Conservation (phyloP, 2,329 filamentous ascomycete species). For the Ceratocystis colombiana region DNA sequence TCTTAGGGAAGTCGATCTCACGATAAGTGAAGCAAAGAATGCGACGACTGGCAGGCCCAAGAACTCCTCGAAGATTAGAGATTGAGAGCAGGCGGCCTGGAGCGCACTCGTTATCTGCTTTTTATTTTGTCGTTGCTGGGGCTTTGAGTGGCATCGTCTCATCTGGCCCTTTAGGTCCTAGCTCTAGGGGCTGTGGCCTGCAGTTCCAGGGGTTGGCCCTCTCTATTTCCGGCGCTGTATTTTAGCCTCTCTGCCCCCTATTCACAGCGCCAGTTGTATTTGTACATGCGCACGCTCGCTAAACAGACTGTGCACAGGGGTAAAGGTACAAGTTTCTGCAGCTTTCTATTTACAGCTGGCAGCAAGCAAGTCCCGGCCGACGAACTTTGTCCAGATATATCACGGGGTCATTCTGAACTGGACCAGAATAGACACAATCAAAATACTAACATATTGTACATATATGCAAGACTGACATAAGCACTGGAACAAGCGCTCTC, state of each 20-base stretch:
- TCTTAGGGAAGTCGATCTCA: neutral
- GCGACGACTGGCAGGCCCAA: neutral
- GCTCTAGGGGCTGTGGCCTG: neutral
- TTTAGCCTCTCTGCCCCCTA: neutral
- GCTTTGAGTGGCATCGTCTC: neutral
- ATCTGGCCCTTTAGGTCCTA: neutral
- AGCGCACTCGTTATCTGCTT: no score
- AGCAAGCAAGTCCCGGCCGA: neutral
- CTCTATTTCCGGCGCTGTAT: constrained; percentile 10
- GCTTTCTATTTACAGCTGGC: constrained; percentile 7
- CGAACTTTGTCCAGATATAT: no score
- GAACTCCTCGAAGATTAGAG: neutral
- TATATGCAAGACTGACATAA: no score
- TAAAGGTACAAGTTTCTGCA: constrained; percentile 2
- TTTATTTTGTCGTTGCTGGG: no score
- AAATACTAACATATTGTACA: no score
- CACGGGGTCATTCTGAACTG: no score
- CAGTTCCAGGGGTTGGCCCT: neutral
- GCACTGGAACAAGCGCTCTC: no score
- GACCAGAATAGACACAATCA: neutral
- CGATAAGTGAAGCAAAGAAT: neutral
- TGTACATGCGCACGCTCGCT: neutral
- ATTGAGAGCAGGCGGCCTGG: no score
- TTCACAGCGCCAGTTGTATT: neutral
- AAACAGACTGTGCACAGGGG: neutral